Base-by-base conservation (phyloP, 495 filamentous ascomycete species). In the Chlorociboria aeruginascens region DNA sequence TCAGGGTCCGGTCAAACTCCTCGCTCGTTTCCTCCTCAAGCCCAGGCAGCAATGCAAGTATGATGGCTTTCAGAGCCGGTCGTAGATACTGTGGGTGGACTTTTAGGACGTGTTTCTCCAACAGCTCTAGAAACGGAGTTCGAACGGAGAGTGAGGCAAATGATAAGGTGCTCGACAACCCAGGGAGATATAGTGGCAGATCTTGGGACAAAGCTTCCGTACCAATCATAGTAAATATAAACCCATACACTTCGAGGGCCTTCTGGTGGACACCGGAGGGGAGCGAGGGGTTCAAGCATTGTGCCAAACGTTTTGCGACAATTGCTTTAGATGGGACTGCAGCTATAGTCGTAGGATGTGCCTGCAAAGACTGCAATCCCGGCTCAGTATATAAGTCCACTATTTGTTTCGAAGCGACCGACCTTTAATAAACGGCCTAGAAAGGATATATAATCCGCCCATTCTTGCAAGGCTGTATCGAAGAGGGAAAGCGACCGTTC, bases 261-360 rank as follows among this genome's bases (percentile, higher is more conserved):
- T 97, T 97, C 60, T 97, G 93, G 68, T 99, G 92, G n/a, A 99
- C 92, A 16, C 93, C 92, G 0, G 92, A 95, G 30, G 92, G 92
- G 34, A 99, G 69, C 2, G 82, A 81, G 32, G 93, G 89, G 59
- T 95, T 92, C 53, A 99, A 71, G 54, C 92, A 97, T 74, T 97
- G 92, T 28, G 93, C 85, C 16, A 99, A 70, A 43, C 90, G 84
- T 61, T 89, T 92, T 57, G 92, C 83, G 55, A 97, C 85, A 37
- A 81, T 69, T 1, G 76, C 69, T 66, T 89, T 95, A 50, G 89
- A 83, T 12, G 92, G 92, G 47, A 99, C 82, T 2, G 76, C 67
- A 48, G 78, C 69, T 43, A 79, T 79, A 35, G 81, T 69, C 10
- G 56, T 6, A 9, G 86, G 88, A 52, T 89, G 83, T 25, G 82